Evolutionary conservation across 2,329 filamentous ascomycete genomes (phyloP).

Genomic region (Aureobasidium sp.): DNA sequence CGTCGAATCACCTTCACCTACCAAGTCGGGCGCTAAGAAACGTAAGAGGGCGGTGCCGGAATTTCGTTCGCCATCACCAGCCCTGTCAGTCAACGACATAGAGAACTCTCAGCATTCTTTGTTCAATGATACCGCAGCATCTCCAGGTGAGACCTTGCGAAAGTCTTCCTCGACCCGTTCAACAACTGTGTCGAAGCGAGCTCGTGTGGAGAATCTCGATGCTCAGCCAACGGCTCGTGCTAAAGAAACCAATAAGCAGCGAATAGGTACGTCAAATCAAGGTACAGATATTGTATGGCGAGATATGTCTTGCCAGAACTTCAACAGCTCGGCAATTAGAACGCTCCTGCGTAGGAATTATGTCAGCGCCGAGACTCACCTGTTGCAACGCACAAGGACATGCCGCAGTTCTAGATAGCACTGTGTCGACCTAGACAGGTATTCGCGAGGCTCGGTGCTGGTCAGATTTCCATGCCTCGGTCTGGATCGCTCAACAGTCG

Average conservation of each 20-base stretch:
- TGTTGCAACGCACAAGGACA: not conserved
- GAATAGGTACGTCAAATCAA: constrained; percentile 2
- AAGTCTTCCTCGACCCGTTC: not conserved
- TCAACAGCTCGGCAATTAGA: not conserved
- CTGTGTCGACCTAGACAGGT: too few relatives aligned
- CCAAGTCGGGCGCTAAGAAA: not conserved
- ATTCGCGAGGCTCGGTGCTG: too few relatives aligned
- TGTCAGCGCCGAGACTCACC: not conserved
- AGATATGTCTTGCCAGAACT: not conserved
- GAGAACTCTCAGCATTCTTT: constrained; percentile 17
- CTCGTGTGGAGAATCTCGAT: not conserved
- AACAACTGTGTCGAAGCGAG: not conserved
- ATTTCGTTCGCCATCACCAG: not conserved
- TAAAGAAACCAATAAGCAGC: not conserved
- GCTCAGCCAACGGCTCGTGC: not conserved
- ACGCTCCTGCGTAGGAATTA: too few relatives aligned
- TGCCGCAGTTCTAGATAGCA: too few relatives aligned
- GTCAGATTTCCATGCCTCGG: too few relatives aligned
- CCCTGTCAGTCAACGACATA: constrained; percentile 9
- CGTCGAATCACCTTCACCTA: not conserved
- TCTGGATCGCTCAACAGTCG: too few relatives aligned
- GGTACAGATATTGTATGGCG: not conserved
- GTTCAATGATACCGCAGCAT: constrained; percentile 3
- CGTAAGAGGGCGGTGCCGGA: not conserved
- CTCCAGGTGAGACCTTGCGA: not conserved